These are phyloP conservation scores for Vicia villosa DNA, from an alignment of 306 rosid genomes.

Conservation along the genomic window DNA sequence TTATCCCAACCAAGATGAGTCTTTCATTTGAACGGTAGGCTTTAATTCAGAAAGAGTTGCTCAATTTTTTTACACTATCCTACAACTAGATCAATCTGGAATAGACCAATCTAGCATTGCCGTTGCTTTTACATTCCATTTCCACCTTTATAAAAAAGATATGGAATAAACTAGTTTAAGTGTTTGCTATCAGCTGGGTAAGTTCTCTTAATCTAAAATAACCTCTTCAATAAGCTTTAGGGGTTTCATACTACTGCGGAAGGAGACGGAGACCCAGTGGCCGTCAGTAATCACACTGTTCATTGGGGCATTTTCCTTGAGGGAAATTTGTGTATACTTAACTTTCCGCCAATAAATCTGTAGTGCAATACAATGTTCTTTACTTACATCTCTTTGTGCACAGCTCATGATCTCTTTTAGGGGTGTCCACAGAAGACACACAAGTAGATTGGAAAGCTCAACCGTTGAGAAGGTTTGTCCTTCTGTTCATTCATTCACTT, in stretches of 20 bases:
- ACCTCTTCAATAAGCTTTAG: slow-evolving; percentile 6
- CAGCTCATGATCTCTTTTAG: neutral
- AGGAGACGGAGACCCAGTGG: neutral
- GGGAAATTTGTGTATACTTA: slow-evolving; percentile 1
- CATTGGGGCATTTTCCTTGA: slow-evolving; percentile 2
- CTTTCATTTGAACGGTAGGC: slow-evolving; percentile 7
- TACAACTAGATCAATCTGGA: slow-evolving; percentile 2
- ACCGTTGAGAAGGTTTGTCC: neutral
- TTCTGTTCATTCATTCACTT: slow-evolving; percentile 9
- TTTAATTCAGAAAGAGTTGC: slow-evolving; percentile 16
- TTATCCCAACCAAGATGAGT: slow-evolving; percentile 27
- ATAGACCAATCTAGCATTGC: neutral
- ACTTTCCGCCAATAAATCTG: slow-evolving; percentile 1
- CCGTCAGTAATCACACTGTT: neutral
- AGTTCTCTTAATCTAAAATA: slow-evolving; percentile 3
- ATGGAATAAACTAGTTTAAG: slow-evolving; percentile 8
- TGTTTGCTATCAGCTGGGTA: neutral
- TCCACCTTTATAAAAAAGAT: neutral
- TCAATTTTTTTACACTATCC: neutral
- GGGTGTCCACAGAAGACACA: neutral
- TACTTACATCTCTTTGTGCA: neutral
- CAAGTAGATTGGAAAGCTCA: neutral
- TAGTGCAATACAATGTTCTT: neutral
- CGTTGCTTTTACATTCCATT: neutral
- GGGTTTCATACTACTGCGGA: neutral